phyloP scores from a whole-genome alignment of 2,329 filamentous ascomycete species.

The Grosmannia serpens region DNA sequence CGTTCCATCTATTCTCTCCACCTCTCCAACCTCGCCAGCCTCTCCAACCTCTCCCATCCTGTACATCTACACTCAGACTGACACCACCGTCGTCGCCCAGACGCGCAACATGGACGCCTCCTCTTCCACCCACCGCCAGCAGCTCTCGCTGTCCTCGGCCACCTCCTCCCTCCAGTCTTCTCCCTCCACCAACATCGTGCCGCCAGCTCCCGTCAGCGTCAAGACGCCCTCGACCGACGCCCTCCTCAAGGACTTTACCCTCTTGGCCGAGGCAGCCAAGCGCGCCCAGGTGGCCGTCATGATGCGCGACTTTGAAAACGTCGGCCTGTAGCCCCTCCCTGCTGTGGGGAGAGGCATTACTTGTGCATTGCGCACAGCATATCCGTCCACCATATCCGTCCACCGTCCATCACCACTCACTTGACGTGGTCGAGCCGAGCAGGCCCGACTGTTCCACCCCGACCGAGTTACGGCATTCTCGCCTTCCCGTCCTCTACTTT shows the following conservation, averaged over 20 bases:
- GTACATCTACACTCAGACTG: background rate
- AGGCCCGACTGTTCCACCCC: background rate
- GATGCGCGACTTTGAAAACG: constrained; percentile 72
- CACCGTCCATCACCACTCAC: background rate
- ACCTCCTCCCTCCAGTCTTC: constrained; percentile 14
- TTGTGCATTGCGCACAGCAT: background rate
- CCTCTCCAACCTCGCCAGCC: background rate
- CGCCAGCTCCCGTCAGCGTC: constrained; percentile 18
- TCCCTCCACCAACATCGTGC: constrained; percentile 16
- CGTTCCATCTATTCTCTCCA: background rate
- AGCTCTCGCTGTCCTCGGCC: constrained; percentile 14
- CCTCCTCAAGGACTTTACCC: constrained; percentile 70
- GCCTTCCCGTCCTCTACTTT: too few species aligned
- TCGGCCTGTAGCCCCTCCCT: constrained; percentile 36
- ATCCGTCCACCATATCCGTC: background rate
- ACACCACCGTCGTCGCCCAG: background rate
- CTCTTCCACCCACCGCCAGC: constrained; percentile 14
- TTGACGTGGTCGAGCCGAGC: background rate
- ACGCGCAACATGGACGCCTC: background rate
- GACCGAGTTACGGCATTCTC: too few species aligned
- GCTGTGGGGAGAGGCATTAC: background rate
- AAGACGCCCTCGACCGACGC: constrained; percentile 34
- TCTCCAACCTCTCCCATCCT: background rate
- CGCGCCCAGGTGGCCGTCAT: constrained; percentile 82
- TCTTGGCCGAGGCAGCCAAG: constrained; percentile 88